phyloP scores from a whole-genome alignment of 768 basidiomycete genomes.

The Gelatoporia subvermispora region DNA sequence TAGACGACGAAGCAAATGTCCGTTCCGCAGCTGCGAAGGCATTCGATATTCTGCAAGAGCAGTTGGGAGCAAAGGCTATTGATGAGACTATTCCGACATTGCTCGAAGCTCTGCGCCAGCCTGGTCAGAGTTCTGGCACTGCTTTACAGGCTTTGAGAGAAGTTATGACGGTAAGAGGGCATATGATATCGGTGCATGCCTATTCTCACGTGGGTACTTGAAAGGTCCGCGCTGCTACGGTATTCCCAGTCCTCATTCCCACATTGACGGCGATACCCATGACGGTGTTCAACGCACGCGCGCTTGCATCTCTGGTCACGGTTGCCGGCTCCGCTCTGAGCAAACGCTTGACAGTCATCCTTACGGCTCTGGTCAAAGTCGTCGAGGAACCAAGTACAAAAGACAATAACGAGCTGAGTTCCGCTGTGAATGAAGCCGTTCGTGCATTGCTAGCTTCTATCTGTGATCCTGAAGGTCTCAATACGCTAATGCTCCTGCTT shows the following conservation, averaged over 20 bases:
- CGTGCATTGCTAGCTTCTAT: constrained; percentile 74
- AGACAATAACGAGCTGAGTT: constrained; percentile 60
- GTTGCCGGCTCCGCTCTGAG: constrained; percentile 92
- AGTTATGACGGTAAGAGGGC: constrained; percentile 77
- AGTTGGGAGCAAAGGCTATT: constrained; percentile 85
- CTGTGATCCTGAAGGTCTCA: constrained; percentile 80
- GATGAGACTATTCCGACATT: constrained; percentile 96
- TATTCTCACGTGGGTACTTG: not conserved
- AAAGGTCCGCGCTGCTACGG: constrained; percentile 87
- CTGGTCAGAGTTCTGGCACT: constrained; percentile 91
- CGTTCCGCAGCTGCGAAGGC: constrained; percentile 84
- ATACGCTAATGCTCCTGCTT: constrained; percentile 82
- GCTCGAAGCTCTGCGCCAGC: constrained; percentile 87
- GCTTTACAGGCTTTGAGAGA: constrained; percentile 90
- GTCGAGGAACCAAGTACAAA: constrained; percentile 53
- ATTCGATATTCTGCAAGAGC: constrained; percentile 90
- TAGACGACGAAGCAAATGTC: constrained; percentile 84
- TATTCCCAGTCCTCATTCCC: constrained; percentile 96
- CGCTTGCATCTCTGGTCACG: constrained; percentile 83
- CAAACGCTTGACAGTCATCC: constrained; percentile 71
- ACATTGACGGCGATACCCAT: constrained; percentile 88
- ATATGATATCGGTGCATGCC: not conserved
- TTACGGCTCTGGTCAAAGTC: constrained; percentile 76
- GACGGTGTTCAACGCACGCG: constrained; percentile 92
- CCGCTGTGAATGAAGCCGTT: constrained; percentile 72